Percentiles rank a stretch among this genome's conserved stretches.
These are phyloP conservation scores for Styphnolobium japonicum DNA, from an alignment of 306 rosid genomes.

Conservation along the genomic window DNA sequence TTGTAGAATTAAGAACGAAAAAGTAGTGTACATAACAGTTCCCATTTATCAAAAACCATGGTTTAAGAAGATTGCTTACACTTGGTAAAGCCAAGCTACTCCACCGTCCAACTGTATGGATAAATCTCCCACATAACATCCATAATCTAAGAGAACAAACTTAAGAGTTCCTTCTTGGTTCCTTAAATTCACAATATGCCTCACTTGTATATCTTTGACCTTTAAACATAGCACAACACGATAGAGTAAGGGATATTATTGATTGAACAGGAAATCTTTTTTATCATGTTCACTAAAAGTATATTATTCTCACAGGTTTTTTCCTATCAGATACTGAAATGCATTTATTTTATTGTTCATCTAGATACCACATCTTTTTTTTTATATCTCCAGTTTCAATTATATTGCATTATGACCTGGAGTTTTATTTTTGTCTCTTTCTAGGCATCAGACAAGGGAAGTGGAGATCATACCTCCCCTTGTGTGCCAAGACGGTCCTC, in stretches of 20 bases:
- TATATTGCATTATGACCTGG: not conserved
- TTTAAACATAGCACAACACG: conserved; percentile 41
- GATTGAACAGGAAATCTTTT: not conserved
- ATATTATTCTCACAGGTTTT: not conserved
- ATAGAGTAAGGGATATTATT: conserved; percentile 4
- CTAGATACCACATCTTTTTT: not conserved
- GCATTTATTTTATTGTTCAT: not conserved
- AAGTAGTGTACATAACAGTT: not conserved
- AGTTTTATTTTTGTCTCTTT: not conserved
- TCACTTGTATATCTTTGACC: conserved; percentile 75
- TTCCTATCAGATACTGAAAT: not conserved
- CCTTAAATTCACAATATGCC: conserved; percentile 53
- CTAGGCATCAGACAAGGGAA: too few relatives aligned
- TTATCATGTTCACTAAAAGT: not conserved
- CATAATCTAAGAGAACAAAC: conserved; percentile 62
- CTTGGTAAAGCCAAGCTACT: conserved; percentile 94
- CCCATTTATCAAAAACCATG: not conserved
- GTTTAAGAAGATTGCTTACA: conserved; percentile 47
- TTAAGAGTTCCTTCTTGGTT: conserved; percentile 68
- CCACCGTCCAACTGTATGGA: conserved; percentile 72
- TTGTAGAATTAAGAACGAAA: too few relatives aligned
- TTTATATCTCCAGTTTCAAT: not conserved
- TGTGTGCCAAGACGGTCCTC: too few relatives aligned
- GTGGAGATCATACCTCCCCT: too few relatives aligned
- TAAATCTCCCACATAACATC: conserved; percentile 59